Evolutionary conservation across 2,329 filamentous ascomycete species (phyloP).

Genomic region (Ceratocystiopsis minuta): DNA sequence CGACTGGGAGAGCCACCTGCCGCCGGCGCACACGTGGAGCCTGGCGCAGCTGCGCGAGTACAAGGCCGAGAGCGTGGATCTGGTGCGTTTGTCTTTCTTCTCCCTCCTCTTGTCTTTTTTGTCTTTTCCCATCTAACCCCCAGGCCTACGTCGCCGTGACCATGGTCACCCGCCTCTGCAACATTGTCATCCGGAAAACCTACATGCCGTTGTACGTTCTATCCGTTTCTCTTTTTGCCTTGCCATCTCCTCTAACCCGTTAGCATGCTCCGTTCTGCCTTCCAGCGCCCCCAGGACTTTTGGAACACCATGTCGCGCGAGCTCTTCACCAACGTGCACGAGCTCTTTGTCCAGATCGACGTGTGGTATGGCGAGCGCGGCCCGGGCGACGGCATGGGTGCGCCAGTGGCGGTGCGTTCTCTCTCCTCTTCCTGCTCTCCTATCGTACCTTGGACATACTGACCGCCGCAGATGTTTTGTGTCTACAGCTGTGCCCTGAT

Average conservation of each 20-base stretch:
- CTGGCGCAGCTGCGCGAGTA: slow-evolving; percentile 23
- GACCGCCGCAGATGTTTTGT: slow-evolving; percentile 22
- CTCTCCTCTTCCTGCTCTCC: background rate
- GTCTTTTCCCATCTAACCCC: background rate
- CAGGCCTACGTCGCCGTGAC: slow-evolving; percentile 37
- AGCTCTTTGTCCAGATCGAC: slow-evolving; percentile 29
- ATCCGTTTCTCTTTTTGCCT: background rate
- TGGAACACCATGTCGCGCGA: slow-evolving; percentile 24
- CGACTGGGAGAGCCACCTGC: slow-evolving; percentile 31
- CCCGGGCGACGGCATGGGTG: slow-evolving; percentile 28
- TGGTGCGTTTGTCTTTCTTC: slow-evolving; percentile 19
- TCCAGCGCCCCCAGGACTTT: slow-evolving; percentile 12
- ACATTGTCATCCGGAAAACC: slow-evolving; percentile 36
- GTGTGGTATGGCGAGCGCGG: slow-evolving; percentile 27
- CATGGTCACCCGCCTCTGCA: slow-evolving; percentile 36
- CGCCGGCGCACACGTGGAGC: slow-evolving; percentile 29
- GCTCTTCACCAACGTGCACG: slow-evolving; percentile 27
- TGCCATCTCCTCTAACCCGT: background rate
- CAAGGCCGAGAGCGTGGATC: slow-evolving; percentile 28
- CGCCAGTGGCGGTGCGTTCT: slow-evolving; percentile 29
- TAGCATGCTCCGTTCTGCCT: slow-evolving; percentile 22
- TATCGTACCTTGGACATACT: background rate
- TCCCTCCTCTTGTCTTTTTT: background rate
- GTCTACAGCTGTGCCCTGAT: slow-evolving; percentile 33
- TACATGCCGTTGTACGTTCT: slow-evolving; percentile 38